These are phyloP conservation scores for Lunularia cruciata DNA, from an alignment of 225 moss, liverwort and hornwort species.

Conservation along the genomic window DNA sequence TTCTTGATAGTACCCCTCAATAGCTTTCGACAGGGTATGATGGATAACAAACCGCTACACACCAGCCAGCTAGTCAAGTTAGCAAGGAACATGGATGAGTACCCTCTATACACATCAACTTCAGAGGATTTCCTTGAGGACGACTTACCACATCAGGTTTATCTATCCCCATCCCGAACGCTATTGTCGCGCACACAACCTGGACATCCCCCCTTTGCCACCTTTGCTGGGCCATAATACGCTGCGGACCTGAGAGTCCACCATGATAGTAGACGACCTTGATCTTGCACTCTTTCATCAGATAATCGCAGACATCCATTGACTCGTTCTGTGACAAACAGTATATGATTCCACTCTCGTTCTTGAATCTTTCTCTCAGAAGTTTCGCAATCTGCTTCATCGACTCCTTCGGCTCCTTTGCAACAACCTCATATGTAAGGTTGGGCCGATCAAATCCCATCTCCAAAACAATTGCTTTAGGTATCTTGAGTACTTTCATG, in stretches of 20 bases:
- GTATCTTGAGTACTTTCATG: conserved; percentile 38
- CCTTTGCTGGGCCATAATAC: conserved; percentile 37
- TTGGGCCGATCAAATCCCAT: conserved; percentile 54
- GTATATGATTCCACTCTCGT: conserved; percentile 50
- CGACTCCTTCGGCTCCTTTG: conserved; percentile 46
- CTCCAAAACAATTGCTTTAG: conserved; percentile 45
- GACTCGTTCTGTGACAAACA: conserved; percentile 52
- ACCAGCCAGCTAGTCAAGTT: neutral
- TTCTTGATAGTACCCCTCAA: conserved; percentile 54
- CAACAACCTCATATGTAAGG: conserved; percentile 42
- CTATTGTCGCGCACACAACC: conserved; percentile 50
- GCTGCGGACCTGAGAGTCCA: conserved; percentile 39
- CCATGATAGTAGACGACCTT: conserved; percentile 48
- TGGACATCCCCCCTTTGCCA: conserved; percentile 50
- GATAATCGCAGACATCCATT: conserved; percentile 41
- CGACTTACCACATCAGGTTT: conserved; percentile 49
- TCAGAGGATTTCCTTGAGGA: neutral
- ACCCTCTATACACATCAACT: neutral
- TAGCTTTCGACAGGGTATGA: conserved; percentile 48
- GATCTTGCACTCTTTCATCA: conserved; percentile 35
- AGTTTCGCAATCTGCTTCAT: conserved; percentile 47
- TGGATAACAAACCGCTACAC: conserved; percentile 52
- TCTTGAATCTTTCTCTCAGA: conserved; percentile 38
- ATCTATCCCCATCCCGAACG: conserved; percentile 56
- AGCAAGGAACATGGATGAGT: neutral